Conservation (phyloP, 2,329 filamentous ascomycete genomes). For the Fusarium sp. region DNA sequence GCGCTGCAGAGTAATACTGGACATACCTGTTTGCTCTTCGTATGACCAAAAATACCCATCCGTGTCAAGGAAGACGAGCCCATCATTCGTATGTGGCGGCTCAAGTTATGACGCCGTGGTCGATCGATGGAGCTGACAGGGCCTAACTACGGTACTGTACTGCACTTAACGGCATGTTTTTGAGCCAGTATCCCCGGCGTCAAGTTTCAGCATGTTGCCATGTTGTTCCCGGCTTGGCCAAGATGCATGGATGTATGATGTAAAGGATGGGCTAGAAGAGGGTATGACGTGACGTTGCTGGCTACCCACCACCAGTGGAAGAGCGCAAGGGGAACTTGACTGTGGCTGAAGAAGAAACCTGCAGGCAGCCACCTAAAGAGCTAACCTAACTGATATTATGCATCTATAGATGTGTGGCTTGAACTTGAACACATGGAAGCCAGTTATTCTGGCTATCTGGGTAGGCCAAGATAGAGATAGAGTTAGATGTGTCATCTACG, state of each 20-base stretch:
- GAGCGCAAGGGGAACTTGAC: not conserved
- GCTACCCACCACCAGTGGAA: not conserved
- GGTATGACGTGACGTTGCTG: slow-evolving; percentile 32
- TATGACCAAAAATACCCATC: slow-evolving; percentile 13
- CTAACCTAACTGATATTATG: not conserved
- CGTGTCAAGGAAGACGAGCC: slow-evolving; percentile 15
- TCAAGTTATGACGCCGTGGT: slow-evolving; percentile 36
- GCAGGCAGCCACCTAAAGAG: no score
- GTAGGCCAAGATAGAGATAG: not conserved
- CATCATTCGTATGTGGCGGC: slow-evolving; percentile 31
- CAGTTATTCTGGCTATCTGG: no score
- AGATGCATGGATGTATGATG: slow-evolving; percentile 31
- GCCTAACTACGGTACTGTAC: not conserved
- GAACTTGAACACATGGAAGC: no score
- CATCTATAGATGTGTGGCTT: slow-evolving; percentile 10
- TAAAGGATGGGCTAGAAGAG: slow-evolving; percentile 20
- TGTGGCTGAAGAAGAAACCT: slow-evolving; percentile 17
- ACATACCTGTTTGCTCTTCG: slow-evolving; percentile 9
- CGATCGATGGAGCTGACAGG: slow-evolving; percentile 27
- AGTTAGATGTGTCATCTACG: slow-evolving; percentile 15
- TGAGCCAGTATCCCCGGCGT: slow-evolving; percentile 1
- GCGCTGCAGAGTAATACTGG: not conserved
- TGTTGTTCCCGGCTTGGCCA: not conserved
- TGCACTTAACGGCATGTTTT: not conserved
- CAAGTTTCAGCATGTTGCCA: slow-evolving; percentile 14